Percentiles rank a stretch among this genome's conserved stretches.
Evolutionary conservation across 371 early-diverging fungal species (phyloP).

Genomic region (Mortierella sp.): DNA sequence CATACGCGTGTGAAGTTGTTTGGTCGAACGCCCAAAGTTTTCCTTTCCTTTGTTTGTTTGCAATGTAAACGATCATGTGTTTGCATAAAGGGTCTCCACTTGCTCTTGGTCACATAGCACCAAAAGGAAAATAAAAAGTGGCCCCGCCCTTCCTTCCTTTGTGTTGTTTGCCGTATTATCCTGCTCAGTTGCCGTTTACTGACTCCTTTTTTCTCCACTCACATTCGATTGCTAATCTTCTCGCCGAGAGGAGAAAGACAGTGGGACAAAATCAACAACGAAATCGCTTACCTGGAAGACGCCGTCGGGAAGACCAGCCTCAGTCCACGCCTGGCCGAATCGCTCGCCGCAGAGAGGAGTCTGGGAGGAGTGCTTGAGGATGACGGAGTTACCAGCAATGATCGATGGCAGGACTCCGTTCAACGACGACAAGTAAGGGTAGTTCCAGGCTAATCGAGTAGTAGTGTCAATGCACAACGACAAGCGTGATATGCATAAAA

Average conservation of each 20-base stretch:
- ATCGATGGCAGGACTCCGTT: slow-evolving; percentile 86
- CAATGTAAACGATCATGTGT: slow-evolving; percentile 8
- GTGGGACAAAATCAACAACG: background rate
- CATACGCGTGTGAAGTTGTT: slow-evolving; percentile 6
- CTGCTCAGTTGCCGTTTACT: background rate
- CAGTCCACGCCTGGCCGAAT: slow-evolving; percentile 73
- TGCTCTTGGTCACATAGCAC: background rate
- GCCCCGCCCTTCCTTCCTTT: background rate
- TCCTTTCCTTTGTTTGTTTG: background rate
- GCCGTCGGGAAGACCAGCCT: slow-evolving; percentile 79
- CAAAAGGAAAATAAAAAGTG: background rate
- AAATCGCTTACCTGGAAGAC: slow-evolving; percentile 71
- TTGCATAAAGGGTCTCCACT: background rate
- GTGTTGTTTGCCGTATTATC: background rate
- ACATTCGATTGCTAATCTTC: slow-evolving; percentile 24
- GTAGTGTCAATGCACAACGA: background rate
- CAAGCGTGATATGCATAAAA: background rate
- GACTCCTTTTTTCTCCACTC: background rate
- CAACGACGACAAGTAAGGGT: slow-evolving; percentile 74
- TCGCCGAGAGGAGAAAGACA: slow-evolving; percentile 13
- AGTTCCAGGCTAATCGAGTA: slow-evolving; percentile 70
- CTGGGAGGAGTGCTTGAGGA: slow-evolving; percentile 88
- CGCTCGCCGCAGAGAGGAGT: slow-evolving; percentile 84
- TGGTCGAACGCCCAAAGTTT: slow-evolving; percentile 13
- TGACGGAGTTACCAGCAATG: slow-evolving; percentile 84